phyloP scores from a whole-genome alignment of 345 rosid species.

The Pugionium dolabratum region DNA sequence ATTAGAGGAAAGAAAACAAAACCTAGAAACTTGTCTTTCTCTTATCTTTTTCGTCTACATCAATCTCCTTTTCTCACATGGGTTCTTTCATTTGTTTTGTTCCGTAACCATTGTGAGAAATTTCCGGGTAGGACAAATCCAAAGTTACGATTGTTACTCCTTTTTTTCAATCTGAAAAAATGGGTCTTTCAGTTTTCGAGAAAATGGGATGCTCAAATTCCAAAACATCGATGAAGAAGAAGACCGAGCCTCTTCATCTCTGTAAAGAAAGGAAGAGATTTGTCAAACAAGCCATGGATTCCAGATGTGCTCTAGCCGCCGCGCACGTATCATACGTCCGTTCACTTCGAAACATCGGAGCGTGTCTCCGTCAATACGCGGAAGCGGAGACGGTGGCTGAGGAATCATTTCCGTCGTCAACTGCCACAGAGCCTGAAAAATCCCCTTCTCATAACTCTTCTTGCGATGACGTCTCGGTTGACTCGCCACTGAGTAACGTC shows the following conservation, averaged over 20 bases:
- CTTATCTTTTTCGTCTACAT: background rate
- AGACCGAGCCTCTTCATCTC: constrained; percentile 59
- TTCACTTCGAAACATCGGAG: constrained; percentile 74
- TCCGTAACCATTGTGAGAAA: constrained; percentile 29
- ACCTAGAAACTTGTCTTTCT: background rate
- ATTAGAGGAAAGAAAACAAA: background rate
- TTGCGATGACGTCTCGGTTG: constrained; percentile 57
- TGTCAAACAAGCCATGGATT: constrained; percentile 73
- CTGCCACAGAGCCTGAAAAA: constrained; percentile 75
- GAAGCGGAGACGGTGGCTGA: constrained; percentile 60
- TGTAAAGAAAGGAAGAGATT: constrained; percentile 78
- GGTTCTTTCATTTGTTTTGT: constrained; percentile 15
- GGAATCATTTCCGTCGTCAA: constrained; percentile 58
- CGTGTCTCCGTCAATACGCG: constrained; percentile 72
- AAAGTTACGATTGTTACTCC: constrained; percentile 22
- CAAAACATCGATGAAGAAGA: constrained; percentile 48
- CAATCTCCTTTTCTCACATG: background rate
- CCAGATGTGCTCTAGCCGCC: constrained; percentile 80
- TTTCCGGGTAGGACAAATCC: constrained; percentile 21
- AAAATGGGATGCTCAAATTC: constrained; percentile 78
- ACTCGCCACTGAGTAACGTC: constrained; percentile 59
- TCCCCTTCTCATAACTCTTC: constrained; percentile 75
- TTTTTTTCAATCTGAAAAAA: constrained; percentile 20
- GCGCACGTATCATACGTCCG: constrained; percentile 84
- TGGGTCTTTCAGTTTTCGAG: constrained; percentile 28